Conservation (phyloP, 2,329 filamentous ascomycete genomes). For the Zelopaecilomyces penicillatus region DNA sequence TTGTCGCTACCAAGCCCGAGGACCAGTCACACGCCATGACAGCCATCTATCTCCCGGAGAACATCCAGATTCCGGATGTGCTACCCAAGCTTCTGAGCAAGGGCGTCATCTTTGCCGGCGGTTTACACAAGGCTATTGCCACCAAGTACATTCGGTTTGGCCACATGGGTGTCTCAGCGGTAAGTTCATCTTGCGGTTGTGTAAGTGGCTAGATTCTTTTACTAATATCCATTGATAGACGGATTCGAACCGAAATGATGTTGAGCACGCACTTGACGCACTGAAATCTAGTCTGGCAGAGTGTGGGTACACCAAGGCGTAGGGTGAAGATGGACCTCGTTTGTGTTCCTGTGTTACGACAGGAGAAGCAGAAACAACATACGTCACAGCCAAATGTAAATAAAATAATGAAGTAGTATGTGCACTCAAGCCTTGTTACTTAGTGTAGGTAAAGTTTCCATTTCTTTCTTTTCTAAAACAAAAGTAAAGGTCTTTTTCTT, state of each 20-base stretch:
- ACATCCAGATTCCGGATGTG: constrained; percentile 69
- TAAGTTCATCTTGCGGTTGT: constrained; percentile 31
- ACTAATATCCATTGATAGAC: constrained; percentile 35
- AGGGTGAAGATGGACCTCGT: not conserved
- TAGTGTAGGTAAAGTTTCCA: too few relatives aligned
- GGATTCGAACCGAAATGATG: constrained; percentile 68
- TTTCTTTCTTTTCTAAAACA: too few relatives aligned
- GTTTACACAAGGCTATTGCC: constrained; percentile 92
- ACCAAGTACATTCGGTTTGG: constrained; percentile 91
- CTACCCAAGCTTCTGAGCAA: constrained; percentile 78
- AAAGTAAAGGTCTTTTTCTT: too few relatives aligned
- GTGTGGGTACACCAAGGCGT: constrained; percentile 52
- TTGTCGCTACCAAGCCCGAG: constrained; percentile 75
- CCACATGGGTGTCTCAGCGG: constrained; percentile 92
- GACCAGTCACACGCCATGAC: constrained; percentile 98
- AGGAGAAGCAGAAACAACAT: too few relatives aligned
- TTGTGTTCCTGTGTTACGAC: too few relatives aligned
- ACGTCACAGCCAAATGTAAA: too few relatives aligned
- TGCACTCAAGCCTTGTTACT: too few relatives aligned
- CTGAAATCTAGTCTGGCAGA: constrained; percentile 68
- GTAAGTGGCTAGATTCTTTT: not conserved
- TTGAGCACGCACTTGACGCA: constrained; percentile 75
- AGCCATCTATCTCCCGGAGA: constrained; percentile 88
- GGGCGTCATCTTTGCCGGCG: constrained; percentile 89
- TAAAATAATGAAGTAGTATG: too few relatives aligned